A percentile compares a stretch with the other conserved stretches of the same genome.
These are phyloP conservation scores for Dictyostelium brefeldianum DNA, from an alignment of 78 protist species.

Conservation along the genomic window DNA sequence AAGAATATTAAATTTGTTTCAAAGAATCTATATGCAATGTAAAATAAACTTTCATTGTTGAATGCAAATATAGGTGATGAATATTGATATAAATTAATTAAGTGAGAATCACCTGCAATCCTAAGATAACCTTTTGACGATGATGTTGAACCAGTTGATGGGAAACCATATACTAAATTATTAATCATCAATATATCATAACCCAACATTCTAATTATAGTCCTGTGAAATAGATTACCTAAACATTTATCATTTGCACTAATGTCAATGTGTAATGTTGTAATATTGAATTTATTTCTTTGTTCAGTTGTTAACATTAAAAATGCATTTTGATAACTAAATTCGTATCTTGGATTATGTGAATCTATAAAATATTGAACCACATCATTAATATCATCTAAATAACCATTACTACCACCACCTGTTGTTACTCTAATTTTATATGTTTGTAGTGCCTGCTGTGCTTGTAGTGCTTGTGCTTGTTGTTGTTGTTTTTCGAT, in stretches of 20 bases:
- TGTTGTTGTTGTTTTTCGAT: neutral
- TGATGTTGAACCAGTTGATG: neutral
- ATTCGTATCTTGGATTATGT: constrained; percentile 49
- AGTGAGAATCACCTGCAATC: neutral
- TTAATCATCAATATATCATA: constrained; percentile 57
- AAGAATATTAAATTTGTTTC: constrained; percentile 46
- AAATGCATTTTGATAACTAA: constrained; percentile 42
- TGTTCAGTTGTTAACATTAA: constrained; percentile 13
- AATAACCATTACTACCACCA: neutral
- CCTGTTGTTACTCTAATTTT: neutral
- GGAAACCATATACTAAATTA: constrained; percentile 50
- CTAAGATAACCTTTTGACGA: constrained; percentile 22
- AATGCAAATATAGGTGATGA: constrained; percentile 21
- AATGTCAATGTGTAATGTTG: constrained; percentile 38
- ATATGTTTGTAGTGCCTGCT: neutral
- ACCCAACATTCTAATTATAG: constrained; percentile 19
- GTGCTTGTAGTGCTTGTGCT: neutral
- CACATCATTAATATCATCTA: constrained; percentile 16
- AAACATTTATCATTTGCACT: constrained; percentile 44
- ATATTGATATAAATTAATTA: constrained; percentile 22
- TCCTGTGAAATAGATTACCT: constrained; percentile 36
- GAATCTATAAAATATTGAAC: constrained; percentile 16
- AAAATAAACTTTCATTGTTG: constrained; percentile 14
- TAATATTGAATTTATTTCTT: constrained; percentile 29
- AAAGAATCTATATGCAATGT: constrained; percentile 19